Evolutionary conservation across 345 rosid genomes (phyloP).

Genomic region (Boechera divaricarpa): DNA sequence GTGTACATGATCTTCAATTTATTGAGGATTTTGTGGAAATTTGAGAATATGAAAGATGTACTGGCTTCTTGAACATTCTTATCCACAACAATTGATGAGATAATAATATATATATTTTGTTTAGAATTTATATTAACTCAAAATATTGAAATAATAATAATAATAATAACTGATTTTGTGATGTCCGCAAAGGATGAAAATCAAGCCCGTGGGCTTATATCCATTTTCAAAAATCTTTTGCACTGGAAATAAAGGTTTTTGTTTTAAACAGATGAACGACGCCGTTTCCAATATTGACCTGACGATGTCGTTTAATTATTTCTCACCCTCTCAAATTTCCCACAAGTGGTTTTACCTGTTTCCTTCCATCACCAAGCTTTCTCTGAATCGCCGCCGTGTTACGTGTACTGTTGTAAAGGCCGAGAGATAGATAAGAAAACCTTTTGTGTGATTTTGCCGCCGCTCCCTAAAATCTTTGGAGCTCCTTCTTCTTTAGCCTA

Average conservation of each 20-base stretch:
- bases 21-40: neutral
- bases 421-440: neutral
- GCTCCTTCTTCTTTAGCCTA: neutral
- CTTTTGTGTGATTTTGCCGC: neutral
- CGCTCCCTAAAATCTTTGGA: neutral
- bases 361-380: neutral
- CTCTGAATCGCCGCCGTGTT: slow-evolving; percentile 18
- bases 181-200: too few species aligned
- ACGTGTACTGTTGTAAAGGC: neutral
- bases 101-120: too few species aligned
- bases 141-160: too few species aligned
- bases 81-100: neutral
- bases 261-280: too few species aligned
- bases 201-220: too few species aligned
- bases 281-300: neutral
- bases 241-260: too few species aligned
- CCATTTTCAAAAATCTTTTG: too few species aligned
- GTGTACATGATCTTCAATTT: neutral
- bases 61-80: neutral
- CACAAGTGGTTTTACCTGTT: neutral
- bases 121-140: too few species aligned
- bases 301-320: neutral
- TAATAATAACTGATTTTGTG: too few species aligned
- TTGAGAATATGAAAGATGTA: neutral
- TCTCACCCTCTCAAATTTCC: neutral